Base-by-base conservation (phyloP, 108 stramenopile genomes). In the Fistulifera pelliculosa region DNA sequence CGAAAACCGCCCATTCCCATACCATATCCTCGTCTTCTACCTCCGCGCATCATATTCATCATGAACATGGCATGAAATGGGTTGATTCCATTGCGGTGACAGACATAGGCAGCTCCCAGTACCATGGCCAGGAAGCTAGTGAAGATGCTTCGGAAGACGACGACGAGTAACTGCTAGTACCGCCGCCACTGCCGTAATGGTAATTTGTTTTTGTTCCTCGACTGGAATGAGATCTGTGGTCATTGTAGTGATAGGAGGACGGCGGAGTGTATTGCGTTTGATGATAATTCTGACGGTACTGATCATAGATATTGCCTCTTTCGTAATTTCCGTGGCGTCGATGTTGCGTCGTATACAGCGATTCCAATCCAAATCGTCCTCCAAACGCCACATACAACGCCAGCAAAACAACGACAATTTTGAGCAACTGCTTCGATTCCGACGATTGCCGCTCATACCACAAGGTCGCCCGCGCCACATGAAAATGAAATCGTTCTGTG, bases 341-440 rank as follows among this genome's bases (percentile, higher is more conserved):
- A 21, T 16, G 31, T 3, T 35, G 31, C n/a, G n/a, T n/a, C n/a
- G n/a, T n/a, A 13, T 40, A 38, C 1, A 55, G 15, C 12, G 35
- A 49, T 18, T 74, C 81, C 22, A 85, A 58, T 5, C 88, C 88
- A 56, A 90, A 90, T 53, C 82, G 54, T 22, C 88, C 88, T 25
- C 88, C 88, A 61, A 90, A 79, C 22, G 77, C 74, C 15, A 90
- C 58, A 52, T 90, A 90, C 4, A 90, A 40, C n/a, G 70, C 27
- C 15, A 84, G 14, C 39, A 90, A 55, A 12, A 54, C 56, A 4
- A 65, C 12, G 7, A 60, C 53, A 10, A 90, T 65, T 58, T 82
- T 77, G 50, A 86, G 39, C 11, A 85, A 26, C 23, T 79, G 71
- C 49, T 71, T 57, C 47, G 56, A 52, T 47, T 83, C 77, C 8